A percentile compares a stretch with the other conserved stretches of the same genome.
phyloP scores from a whole-genome alignment of 257 asterid species.

The Mitragyna speciosa region DNA sequence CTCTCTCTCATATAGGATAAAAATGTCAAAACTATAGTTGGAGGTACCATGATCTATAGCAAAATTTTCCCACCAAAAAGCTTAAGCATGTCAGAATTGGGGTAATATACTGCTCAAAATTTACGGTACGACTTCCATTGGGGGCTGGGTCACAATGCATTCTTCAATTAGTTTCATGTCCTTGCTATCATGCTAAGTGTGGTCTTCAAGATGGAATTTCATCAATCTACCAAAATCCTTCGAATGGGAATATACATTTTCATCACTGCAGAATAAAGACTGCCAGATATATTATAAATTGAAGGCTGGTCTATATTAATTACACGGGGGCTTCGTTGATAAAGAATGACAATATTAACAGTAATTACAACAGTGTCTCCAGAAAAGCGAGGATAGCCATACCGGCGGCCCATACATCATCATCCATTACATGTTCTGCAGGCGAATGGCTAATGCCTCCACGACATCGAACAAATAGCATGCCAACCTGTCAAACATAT shows the following conservation, averaged over 20 bases:
- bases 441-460: conserved; percentile 99
- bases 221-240: not conserved
- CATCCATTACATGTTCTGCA: conserved; percentile 75
- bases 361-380: conserved; percentile 54
- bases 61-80: no score
- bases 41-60: not conserved
- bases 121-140: not conserved
- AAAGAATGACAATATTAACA: not conserved
- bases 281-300: conserved; percentile 6
- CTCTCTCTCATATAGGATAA: no score
- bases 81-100: no score
- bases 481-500: conserved; percentile 55
- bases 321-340: not conserved
- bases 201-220: not conserved
- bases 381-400: conserved; percentile 70
- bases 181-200: not conserved
- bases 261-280: not conserved
- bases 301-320: not conserved
- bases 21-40: no score
- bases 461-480: conserved; percentile 92
- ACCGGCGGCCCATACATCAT: conserved; percentile 90
- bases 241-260: not conserved
- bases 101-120: not conserved
- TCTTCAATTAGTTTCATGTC: not conserved
- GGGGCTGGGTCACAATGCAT: not conserved